A percentile compares a stretch with the other conserved stretches of the same genome.
Conservation (phyloP, 148 eudicot genomes). For the Amaranthus palmeri region DNA sequence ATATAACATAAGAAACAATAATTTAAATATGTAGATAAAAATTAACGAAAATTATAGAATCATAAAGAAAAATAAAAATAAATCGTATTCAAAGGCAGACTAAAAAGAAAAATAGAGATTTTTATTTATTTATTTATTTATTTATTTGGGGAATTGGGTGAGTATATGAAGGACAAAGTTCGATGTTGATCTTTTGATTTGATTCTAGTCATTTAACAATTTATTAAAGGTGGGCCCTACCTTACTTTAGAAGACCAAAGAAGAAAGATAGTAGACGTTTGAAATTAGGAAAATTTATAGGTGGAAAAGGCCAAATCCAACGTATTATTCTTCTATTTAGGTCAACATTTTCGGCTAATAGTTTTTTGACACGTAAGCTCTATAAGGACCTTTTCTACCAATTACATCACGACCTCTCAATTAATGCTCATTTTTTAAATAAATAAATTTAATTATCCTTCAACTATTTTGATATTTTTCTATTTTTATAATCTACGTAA, state of each 20-base stretch:
- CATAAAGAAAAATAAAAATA: too few species aligned
- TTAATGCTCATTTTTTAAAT: too few species aligned
- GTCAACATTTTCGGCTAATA: conserved; percentile 44
- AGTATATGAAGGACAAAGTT: conserved; percentile 10
- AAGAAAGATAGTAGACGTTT: conserved; percentile 29
- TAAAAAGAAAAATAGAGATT: too few species aligned
- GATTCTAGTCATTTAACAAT: neutral
- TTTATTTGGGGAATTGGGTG: too few species aligned
- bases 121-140: too few species aligned
- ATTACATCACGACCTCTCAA: neutral
- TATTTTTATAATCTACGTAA: too few species aligned
- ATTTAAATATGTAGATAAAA: too few species aligned
- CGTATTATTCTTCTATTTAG: conserved; percentile 14
- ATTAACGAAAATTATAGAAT: too few species aligned
- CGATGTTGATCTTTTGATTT: conserved; percentile 29
- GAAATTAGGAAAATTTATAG: conserved; percentile 9
- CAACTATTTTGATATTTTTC: too few species aligned
- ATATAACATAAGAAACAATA: too few species aligned
- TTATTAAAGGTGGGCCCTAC: conserved; percentile 15
- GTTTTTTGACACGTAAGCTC: conserved; percentile 37
- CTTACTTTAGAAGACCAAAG: conserved; percentile 19
- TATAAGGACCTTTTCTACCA: conserved; percentile 25
- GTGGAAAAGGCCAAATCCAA: conserved; percentile 19
- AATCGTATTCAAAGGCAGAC: too few species aligned
- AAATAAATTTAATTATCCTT: too few species aligned